Base-by-base conservation (phyloP, 257 asterid genomes). In the Agastache rugosa region DNA sequence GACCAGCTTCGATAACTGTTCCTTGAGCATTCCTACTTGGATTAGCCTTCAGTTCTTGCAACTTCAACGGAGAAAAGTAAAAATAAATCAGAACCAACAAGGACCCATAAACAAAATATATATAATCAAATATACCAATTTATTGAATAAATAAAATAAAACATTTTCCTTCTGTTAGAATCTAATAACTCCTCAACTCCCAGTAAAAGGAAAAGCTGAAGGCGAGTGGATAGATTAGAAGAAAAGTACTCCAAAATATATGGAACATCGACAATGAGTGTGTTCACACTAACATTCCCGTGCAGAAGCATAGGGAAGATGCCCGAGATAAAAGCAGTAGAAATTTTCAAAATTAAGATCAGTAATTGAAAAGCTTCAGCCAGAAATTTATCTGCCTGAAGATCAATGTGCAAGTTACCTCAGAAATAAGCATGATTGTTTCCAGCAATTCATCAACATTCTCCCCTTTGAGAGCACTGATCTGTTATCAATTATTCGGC, bases 31-130 rank as follows among this genome's bases (percentile, higher is more conserved):
- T 87, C 81, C 97, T 87, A 68, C 89, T 84, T 19, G 98, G 98
- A 83, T 95, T 95, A 61, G 99, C 99, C 92, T 92, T 95, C 95
- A 93, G 83, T 82, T 92, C 98, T 88, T 95, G 99, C 87, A 95
- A 85, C 99, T 95, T 73, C 44, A 78, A 60, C 23, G 61, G 48
- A 55, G 72, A 45, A 56, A 41, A 22, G 19, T 11, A 47, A 35
- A 53, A 69, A 50, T 45, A 41, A 17, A 25, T 81, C 59, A 75
- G 85, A 79, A 70, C 79, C 74, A 77, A 66, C 56, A 39, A 45
- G 20, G 41, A 37, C 56, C 50, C 37, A 42, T 25, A 67, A 77
- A 70, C 23, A 67, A 77, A 77, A 19, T 41, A 23, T 15, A 72
- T 22, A 75, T 67, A 69, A 63, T 34, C 58, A 42, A 45, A 48